These are phyloP conservation scores for Delphinella strobiligena DNA, from an alignment of 2,329 filamentous ascomycete species.

Conservation along the genomic window DNA sequence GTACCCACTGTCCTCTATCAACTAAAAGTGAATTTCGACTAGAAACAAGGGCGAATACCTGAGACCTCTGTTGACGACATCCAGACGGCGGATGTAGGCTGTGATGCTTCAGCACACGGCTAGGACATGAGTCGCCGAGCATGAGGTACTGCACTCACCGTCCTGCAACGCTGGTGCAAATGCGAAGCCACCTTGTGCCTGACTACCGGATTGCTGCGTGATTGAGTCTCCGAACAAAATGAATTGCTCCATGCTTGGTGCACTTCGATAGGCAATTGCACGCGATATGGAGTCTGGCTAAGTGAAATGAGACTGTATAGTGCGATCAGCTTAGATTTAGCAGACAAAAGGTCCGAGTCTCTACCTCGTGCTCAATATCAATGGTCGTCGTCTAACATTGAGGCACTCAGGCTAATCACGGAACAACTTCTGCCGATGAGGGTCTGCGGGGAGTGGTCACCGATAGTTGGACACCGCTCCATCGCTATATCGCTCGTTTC, in stretches of 20 bases:
- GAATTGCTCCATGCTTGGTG: slow-evolving; percentile 40
- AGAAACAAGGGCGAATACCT: slow-evolving; percentile 30
- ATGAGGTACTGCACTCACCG: slow-evolving; percentile 48
- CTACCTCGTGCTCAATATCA: too few species aligned
- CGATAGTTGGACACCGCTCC: too few species aligned
- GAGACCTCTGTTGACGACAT: slow-evolving; percentile 81
- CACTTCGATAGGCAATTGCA: too few species aligned
- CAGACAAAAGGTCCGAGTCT: too few species aligned
- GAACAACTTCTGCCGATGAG: too few species aligned
- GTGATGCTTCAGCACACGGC: slow-evolving; percentile 7
- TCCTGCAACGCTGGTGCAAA: slow-evolving; percentile 61
- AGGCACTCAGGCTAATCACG: too few species aligned
- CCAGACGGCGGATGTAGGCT: slow-evolving; percentile 67
- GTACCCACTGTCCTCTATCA: slow-evolving; percentile 51
- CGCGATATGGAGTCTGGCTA: too few species aligned
- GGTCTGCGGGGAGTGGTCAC: too few species aligned
- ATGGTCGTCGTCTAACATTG: too few species aligned
- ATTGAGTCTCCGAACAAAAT: slow-evolving; percentile 87
- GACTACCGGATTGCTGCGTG: slow-evolving; percentile 54
- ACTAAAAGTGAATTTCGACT: slow-evolving; percentile 3
- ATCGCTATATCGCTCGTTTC: too few species aligned
- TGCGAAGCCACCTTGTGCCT: slow-evolving; percentile 55
- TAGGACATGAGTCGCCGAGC: neutral
- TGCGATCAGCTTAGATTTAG: too few species aligned
- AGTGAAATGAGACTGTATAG: too few species aligned